Percentiles rank a stretch among this genome's conserved stretches.
phyloP scores from a whole-genome alignment of 1,284 basidiomycete species.

The Calocybe gambosa region DNA sequence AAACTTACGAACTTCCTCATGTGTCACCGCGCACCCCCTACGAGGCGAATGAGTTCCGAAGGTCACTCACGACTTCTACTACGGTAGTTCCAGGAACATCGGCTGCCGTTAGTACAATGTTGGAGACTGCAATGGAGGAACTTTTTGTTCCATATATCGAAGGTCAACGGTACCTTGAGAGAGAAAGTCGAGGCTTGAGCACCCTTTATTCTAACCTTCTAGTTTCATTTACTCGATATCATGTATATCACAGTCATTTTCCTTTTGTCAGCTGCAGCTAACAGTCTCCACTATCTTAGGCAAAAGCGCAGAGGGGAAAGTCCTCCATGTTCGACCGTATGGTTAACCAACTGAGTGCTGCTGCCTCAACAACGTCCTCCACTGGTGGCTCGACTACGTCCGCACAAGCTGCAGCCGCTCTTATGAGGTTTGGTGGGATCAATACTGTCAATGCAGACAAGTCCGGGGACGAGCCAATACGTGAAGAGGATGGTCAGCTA shows the following conservation, averaged over 20 bases:
- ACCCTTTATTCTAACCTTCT: constrained; percentile 80
- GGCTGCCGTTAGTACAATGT: constrained; percentile 72
- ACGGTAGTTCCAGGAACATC: constrained; percentile 35
- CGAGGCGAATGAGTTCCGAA: constrained; percentile 54
- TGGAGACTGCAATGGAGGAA: constrained; percentile 95
- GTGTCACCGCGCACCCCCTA: constrained; percentile 54
- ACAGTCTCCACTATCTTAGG: constrained; percentile 29
- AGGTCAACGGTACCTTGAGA: constrained; percentile 87
- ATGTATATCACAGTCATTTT: constrained; percentile 55
- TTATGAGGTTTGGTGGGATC: constrained; percentile 80
- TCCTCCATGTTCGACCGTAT: constrained; percentile 87
- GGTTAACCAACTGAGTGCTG: constrained; percentile 83
- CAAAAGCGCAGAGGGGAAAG: constrained; percentile 77
- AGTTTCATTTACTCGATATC: constrained; percentile 79
- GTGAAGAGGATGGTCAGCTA: constrained; percentile 78
- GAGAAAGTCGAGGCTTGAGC: constrained; percentile 83
- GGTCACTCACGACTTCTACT: constrained; percentile 43
- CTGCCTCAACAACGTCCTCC: constrained; percentile 59
- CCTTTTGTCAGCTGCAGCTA: background rate
- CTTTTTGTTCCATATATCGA: constrained; percentile 94
- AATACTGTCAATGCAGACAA: constrained; percentile 49
- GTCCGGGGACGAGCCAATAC: constrained; percentile 58
- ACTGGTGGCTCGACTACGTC: constrained; percentile 59
- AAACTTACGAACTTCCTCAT: constrained; percentile 81
- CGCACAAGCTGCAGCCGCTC: constrained; percentile 72